Evolutionary conservation across 352 stramenopile species (phyloP).

Genomic region (Pythium rishiriense): DNA sequence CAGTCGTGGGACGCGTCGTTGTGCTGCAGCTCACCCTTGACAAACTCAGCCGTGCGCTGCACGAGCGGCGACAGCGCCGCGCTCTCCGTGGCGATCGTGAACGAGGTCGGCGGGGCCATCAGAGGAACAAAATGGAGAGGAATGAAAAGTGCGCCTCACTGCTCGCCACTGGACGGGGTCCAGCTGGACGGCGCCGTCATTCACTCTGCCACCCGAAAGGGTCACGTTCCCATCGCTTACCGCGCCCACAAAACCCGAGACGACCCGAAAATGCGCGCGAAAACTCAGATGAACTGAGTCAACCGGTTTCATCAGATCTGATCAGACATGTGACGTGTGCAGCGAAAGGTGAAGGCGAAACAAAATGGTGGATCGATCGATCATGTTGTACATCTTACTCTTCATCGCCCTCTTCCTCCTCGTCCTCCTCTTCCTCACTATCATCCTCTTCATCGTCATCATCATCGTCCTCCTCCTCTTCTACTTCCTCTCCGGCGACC

Average conservation of each 20-base stretch:
- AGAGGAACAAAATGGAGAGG: neutral
- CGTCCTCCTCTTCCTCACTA: constrained; percentile 21
- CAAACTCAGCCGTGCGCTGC: constrained; percentile 68
- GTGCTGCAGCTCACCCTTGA: constrained; percentile 62
- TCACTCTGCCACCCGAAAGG: neutral
- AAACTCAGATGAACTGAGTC: neutral
- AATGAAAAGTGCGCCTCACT: neutral
- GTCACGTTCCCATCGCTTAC: constrained; percentile 4
- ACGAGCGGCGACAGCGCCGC: constrained; percentile 46
- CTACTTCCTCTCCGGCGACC: constrained; percentile 31
- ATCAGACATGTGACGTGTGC: constrained; percentile 13
- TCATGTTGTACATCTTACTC: constrained; percentile 3
- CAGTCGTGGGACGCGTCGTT: constrained; percentile 89
- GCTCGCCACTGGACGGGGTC: neutral
- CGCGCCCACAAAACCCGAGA: constrained; percentile 23
- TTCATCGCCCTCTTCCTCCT: constrained; percentile 25
- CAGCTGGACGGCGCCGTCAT: neutral
- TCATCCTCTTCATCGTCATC: constrained; percentile 21
- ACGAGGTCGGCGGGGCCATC: constrained; percentile 29
- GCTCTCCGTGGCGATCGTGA: constrained; percentile 18
- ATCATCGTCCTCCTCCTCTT: constrained; percentile 28
- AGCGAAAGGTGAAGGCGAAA: neutral
- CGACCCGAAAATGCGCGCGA: constrained; percentile 10
- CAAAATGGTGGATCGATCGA: neutral
- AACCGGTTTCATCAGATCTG: constrained; percentile 23